A percentile compares a stretch with the other conserved stretches of the same genome.
Conservation (phyloP, 345 rosid species). For the Gossypium ekmanianum region DNA sequence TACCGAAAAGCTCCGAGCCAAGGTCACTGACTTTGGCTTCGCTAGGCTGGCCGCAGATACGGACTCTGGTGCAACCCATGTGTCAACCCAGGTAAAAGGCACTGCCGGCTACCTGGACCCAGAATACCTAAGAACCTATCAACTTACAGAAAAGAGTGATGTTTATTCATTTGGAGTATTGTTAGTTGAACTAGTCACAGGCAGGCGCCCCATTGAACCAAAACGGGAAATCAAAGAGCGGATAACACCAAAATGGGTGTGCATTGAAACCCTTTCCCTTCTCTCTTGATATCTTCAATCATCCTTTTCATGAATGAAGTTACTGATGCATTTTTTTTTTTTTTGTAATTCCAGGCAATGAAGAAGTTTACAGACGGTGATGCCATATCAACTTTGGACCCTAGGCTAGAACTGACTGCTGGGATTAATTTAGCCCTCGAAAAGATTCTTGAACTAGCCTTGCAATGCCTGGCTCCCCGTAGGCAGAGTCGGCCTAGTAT, state of each 20-base stretch:
- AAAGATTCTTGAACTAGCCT: constrained; percentile 68
- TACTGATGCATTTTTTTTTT: background rate
- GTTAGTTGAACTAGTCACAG: constrained; percentile 70
- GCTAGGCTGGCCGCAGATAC: constrained; percentile 75
- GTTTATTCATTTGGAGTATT: constrained; percentile 92
- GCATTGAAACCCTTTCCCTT: constrained; percentile 11
- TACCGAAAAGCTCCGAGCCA: constrained; percentile 79
- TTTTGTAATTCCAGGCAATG: constrained; percentile 55
- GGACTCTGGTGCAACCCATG: constrained; percentile 83
- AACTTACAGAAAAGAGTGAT: constrained; percentile 89
- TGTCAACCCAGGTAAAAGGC: constrained; percentile 97
- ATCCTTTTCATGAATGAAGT: background rate
- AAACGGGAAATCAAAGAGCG: constrained; percentile 69
- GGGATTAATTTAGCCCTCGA: constrained; percentile 56
- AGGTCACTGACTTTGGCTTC: constrained; percentile 90
- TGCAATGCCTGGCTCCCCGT: constrained; percentile 68
- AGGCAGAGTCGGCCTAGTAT: constrained; percentile 72
- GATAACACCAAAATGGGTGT: constrained; percentile 79
- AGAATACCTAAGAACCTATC: constrained; percentile 80
- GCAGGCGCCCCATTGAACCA: constrained; percentile 85
- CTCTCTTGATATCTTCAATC: background rate
- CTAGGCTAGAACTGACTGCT: constrained; percentile 48
- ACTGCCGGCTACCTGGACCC: constrained; percentile 96
- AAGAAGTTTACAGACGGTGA: constrained; percentile 66
- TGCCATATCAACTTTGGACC: constrained; percentile 58